Evolutionary conservation across 2,329 filamentous ascomycete genomes (phyloP).

Genomic region (Tolypocladium ovalisporum): DNA sequence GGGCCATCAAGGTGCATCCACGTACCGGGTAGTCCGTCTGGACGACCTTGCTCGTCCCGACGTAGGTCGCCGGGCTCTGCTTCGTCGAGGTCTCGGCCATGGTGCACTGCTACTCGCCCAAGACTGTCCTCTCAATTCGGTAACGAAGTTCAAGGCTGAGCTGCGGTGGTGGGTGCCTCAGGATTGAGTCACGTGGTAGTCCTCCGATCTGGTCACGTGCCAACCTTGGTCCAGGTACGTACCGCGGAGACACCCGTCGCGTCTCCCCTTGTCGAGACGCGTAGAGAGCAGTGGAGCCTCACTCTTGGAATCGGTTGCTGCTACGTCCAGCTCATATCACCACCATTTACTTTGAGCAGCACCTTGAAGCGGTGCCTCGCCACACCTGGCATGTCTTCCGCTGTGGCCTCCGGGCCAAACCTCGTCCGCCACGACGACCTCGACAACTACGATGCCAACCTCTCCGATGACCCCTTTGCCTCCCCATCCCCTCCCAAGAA

Average conservation of each 20-base stretch:
- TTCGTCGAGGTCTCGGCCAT: conserved; percentile 29
- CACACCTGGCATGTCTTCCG: conserved; percentile 10
- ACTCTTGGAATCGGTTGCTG: too few species aligned
- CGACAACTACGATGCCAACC: conserved; percentile 62
- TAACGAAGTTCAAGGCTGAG: conserved; percentile 10
- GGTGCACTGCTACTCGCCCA: conserved; percentile 16
- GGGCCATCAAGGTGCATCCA: conserved; percentile 13
- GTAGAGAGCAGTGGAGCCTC: conserved; percentile 1
- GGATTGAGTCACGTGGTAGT: too few species aligned
- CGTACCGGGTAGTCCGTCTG: conserved; percentile 81
- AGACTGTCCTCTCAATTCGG: conserved; percentile 12
- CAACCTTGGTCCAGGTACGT: not conserved
- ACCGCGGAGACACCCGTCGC: not conserved
- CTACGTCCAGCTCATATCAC: not conserved
- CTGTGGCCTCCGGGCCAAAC: conserved; percentile 8
- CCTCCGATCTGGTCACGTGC: too few species aligned
- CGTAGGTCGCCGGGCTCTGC: conserved; percentile 22
- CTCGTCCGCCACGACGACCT: conserved; percentile 45
- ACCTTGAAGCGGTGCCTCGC: not conserved
- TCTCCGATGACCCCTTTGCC: conserved; percentile 35
- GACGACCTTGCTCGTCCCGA: conserved; percentile 56
- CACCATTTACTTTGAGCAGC: not conserved
- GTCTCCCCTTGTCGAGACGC: conserved; percentile 7
- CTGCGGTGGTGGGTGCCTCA: conserved; percentile 16
- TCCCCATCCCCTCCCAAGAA: conserved; percentile 35